phyloP scores from a whole-genome alignment of 2,329 filamentous ascomycete genomes.

The Pyrenochaeta sp. region DNA sequence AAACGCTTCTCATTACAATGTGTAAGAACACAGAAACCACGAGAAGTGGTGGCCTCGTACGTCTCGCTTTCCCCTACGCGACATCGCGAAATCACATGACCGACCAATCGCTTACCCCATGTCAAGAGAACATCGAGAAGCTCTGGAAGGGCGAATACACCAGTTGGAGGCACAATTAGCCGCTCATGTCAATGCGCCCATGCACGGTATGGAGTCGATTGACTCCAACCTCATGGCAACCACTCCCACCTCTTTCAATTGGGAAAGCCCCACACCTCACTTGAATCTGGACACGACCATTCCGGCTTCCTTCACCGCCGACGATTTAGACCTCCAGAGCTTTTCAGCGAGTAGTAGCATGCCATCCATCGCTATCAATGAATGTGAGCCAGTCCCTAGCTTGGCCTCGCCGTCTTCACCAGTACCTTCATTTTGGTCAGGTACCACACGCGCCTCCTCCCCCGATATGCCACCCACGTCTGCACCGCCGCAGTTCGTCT shows the following conservation, averaged over 20 bases:
- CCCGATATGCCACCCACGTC: slow-evolving; percentile 43
- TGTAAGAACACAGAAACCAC: slow-evolving; percentile 45
- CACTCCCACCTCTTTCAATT: slow-evolving; percentile 37
- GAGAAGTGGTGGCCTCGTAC: slow-evolving; percentile 46
- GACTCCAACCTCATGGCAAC: slow-evolving; percentile 35
- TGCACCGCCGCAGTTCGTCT: slow-evolving; percentile 28
- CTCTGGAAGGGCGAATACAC: slow-evolving; percentile 47
- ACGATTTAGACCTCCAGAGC: slow-evolving; percentile 30
- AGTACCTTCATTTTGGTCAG: slow-evolving; percentile 48
- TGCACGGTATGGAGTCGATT: slow-evolving; percentile 47
- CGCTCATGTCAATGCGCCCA: slow-evolving; percentile 43
- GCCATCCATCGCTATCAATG: slow-evolving; percentile 46
- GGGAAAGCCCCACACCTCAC: slow-evolving; percentile 36
- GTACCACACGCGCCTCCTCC: slow-evolving; percentile 45
- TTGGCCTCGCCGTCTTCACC: slow-evolving; percentile 41
- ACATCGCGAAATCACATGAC: slow-evolving; percentile 31
- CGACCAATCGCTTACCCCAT: slow-evolving; percentile 16
- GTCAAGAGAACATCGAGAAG: slow-evolving; percentile 45
- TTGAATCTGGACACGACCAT: slow-evolving; percentile 39
- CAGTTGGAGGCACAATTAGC: slow-evolving; percentile 47
- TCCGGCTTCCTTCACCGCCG: slow-evolving; percentile 29
- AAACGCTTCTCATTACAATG: slow-evolving; percentile 48
- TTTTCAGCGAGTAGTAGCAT: slow-evolving; percentile 38
- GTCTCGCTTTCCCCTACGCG: slow-evolving; percentile 17
- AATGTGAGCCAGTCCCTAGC: slow-evolving; percentile 45